Conservation (phyloP, 2,329 filamentous ascomycete genomes). For the Epichloe bromicola region DNA sequence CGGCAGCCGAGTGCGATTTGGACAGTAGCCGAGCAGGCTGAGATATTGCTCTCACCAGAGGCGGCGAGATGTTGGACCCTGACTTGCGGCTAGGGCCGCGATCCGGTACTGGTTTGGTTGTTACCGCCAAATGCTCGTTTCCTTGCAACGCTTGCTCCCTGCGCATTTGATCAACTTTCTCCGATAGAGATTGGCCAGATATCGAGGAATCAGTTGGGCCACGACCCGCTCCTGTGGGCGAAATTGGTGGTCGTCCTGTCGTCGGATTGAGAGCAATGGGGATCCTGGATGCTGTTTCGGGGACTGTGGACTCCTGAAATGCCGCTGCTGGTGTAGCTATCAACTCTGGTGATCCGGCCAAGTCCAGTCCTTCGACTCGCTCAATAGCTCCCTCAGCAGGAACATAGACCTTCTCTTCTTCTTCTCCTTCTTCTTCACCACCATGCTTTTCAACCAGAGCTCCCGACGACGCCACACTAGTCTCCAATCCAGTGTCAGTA, state of each 20-base stretch:
- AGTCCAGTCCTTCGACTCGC: conserved; percentile 36
- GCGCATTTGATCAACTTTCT: conserved; percentile 38
- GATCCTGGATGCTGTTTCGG: not conserved
- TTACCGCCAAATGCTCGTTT: conserved; percentile 14
- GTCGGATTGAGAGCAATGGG: not conserved
- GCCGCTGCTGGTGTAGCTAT: conserved; percentile 11
- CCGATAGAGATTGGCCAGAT: conserved; percentile 21
- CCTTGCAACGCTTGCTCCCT: conserved; percentile 28
- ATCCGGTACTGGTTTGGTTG: conserved; percentile 18
- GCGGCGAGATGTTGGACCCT: conserved; percentile 34
- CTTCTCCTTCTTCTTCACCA: conserved; percentile 8
- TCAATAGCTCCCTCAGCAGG: conserved; percentile 26
- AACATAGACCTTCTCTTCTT: conserved; percentile 19
- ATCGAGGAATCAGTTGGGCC: conserved; percentile 9
- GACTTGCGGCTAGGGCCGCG: conserved; percentile 30
- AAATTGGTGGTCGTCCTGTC: conserved; percentile 10
- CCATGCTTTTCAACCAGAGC: conserved; percentile 7
- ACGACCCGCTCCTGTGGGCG: conserved; percentile 10
- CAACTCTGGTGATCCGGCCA: conserved; percentile 25
- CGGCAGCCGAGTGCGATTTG: conserved; percentile 30
- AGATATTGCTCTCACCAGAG: conserved; percentile 39
- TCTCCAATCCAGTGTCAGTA: conserved; percentile 21
- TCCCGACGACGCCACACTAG: conserved; percentile 16
- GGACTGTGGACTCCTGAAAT: conserved; percentile 1
- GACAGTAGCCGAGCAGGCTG: conserved; percentile 35